Conservation (phyloP, 331 rosid genomes). For the Quercus phellos region DNA sequence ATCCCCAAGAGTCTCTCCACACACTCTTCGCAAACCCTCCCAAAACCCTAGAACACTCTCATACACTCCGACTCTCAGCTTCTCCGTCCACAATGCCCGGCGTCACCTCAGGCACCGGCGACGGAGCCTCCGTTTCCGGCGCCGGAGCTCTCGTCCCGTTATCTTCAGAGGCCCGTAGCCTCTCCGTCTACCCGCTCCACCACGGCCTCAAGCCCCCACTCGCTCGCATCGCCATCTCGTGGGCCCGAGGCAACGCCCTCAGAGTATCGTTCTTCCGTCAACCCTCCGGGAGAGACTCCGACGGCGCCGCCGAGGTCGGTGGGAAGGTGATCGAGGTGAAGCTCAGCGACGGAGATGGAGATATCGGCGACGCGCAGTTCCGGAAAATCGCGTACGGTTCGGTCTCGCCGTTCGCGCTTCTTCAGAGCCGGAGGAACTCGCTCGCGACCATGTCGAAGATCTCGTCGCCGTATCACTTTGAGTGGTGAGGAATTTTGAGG, state of each 20-base stretch:
- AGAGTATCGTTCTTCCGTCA: conserved; percentile 61
- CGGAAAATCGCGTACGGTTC: conserved; percentile 81
- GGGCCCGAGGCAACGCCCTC: conserved; percentile 80
- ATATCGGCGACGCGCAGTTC: conserved; percentile 51
- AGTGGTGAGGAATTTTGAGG: conserved; percentile 45
- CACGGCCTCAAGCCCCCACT: conserved; percentile 67
- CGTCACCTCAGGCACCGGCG: conserved; percentile 20
- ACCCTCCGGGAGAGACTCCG: conserved; percentile 13
- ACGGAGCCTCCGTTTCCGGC: conserved; percentile 9
- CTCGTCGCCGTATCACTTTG: conserved; percentile 51
- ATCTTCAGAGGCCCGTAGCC: conserved; percentile 29
- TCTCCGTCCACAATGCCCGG: conserved; percentile 31
- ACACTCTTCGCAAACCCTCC: conserved; percentile 15
- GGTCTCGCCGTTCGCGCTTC: conserved; percentile 75
- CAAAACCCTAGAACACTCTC: conserved; percentile 39
- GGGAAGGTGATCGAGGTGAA: conserved; percentile 74
- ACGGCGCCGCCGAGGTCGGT: conserved; percentile 25
- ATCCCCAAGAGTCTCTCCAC: no score
- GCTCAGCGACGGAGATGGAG: conserved; percentile 57
- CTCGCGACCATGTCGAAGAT: conserved; percentile 43
- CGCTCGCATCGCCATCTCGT: conserved; percentile 66
- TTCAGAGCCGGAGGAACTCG: conserved; percentile 73
- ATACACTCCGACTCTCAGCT: background rate
- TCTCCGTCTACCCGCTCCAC: conserved; percentile 47
- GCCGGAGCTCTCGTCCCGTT: conserved; percentile 40